Evolutionary conservation across 306 rosid genomes (phyloP), one percentile per base, ranked within the genome.

Genomic region (Fagus crenata): DNA sequence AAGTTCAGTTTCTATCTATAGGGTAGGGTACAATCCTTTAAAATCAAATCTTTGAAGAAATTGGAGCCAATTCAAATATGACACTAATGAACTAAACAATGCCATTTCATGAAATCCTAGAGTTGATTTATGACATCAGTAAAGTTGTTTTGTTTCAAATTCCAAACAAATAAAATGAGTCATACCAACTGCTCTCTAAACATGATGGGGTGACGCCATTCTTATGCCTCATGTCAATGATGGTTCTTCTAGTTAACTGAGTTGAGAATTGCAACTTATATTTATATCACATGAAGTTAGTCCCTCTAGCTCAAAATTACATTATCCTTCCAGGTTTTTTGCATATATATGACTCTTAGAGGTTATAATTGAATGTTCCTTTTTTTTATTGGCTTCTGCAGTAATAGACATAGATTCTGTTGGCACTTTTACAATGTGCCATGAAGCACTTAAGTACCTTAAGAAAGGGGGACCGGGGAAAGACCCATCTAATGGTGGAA

Each of bases 361-460:
- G 32, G 22, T 17, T 37, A 7, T 15, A n/a, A 33, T 33, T 65
- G 32, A 65, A 39, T 4, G 69, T 15, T 65, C 40, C 42, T 17
- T 7, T 65, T n/a, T 65, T 65, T 3, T 2, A 37, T 65, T 65
- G 70, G 12, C 75, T 53, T 49, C 46, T 87, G 81, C 93, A 95
- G 98, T 95, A 77, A 22, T 95, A 84, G 98, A 95, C 82, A 95
- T 95, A 65, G 98, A 95, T 83, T 81, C 98, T 69, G 98, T 94
- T 84, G 98, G 97, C 18, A 94, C 98, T n/a, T 94, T 89, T 87
- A 94, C 96, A 72, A 95, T 95, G 98, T 90, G 98, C 84, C 83
- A 79, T 63, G 93, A 89, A 84, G 96, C 95, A 32, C 93, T 95
- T 7, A 88, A 90, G 79, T 95, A 92, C 87, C 97, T 94, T 22